phyloP scores from a whole-genome alignment of 495 filamentous ascomycete genomes.

The Terfezia claveryi region DNA sequence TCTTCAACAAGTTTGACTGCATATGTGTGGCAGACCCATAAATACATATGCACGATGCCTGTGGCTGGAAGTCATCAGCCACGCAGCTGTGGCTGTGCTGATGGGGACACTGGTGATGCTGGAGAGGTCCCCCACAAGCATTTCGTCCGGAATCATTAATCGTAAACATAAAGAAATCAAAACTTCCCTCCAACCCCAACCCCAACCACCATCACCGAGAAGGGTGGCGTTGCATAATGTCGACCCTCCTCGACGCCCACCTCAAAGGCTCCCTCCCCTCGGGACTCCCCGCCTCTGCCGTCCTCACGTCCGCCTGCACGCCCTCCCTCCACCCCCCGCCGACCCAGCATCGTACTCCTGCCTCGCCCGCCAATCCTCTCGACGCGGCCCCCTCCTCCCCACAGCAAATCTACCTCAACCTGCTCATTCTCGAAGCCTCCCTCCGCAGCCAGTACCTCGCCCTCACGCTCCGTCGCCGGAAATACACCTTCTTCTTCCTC shows the following conservation, averaged over 20 bases:
- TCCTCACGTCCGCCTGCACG: conserved; percentile 22
- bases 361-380: conserved; percentile 43
- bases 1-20: too few relatives aligned
- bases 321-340: conserved; percentile 20
- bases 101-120: too few relatives aligned
- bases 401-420: conserved; percentile 96
- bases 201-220: too few relatives aligned
- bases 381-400: conserved; percentile 68
- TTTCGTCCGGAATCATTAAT: too few relatives aligned
- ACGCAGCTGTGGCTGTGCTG: too few relatives aligned
- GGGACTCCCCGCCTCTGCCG: conserved; percentile 19
- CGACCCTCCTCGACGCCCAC: conserved; percentile 44
- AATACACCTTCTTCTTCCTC: conserved; percentile 85
- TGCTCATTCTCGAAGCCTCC: conserved; percentile 87
- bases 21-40: too few relatives aligned
- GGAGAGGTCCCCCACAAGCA: too few relatives aligned
- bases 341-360: conserved; percentile 23
- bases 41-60: too few relatives aligned
- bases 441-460: conserved; percentile 81
- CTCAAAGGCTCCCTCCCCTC: conserved; percentile 59
- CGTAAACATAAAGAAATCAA: too few relatives aligned
- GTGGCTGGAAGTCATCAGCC: too few relatives aligned
- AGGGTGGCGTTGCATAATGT: too few relatives aligned
- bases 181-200: too few relatives aligned
- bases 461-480: conserved; percentile 64